Evolutionary conservation across 2,329 filamentous ascomycete species (phyloP), one percentile per base, ranked within the genome.

Genomic region (Fragosphaeria purpurea): DNA sequence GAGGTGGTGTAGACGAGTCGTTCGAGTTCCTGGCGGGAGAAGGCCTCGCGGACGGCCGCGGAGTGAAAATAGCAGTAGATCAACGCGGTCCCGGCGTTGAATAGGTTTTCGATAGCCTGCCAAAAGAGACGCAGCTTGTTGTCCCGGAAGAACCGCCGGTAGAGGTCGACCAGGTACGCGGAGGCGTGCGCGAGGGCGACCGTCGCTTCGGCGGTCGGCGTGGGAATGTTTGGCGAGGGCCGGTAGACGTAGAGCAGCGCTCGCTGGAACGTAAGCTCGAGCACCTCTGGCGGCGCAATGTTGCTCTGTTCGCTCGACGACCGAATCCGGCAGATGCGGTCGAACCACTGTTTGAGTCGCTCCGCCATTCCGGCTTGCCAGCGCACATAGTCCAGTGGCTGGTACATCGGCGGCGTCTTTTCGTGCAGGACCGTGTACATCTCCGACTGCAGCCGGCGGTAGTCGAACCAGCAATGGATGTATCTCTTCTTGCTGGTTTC

Each of bases 1-100:
- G 57, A 59, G 41, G 53, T 56, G 8, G 55, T 42, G 42, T 53
- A 39, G 10, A 53, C 35, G 30, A 22, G 10, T 7, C n/a, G 13
- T 34, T 53, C 52, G 22, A 53, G 48, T 4, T 32, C 33, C n/a
- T 35, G 52, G 22, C 50, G 42, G 44, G 42, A 38, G 9, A 51
- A 10, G n/a, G 13, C 30, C 22, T 44, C 41, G 12, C 47, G 48
- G 6, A 51, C 49, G 31, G 10, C 30, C 11, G 35, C 31, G 7
- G 52, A 40, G 41, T 53, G 41, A 35, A 34, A 34, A 39, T 53
- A 53, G 33, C 37, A 39, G 41, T 46, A 47, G 22, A 53, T 22
- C 10, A 53, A 44, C 6, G 52, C 44, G 8, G 49, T 53, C 33
- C 52, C 52, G 22, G 52, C 52, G 8, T 35, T 40, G 41, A 44